Evolutionary conservation across 768 basidiomycete species (phyloP).

Genomic region (Tricholoma saponaceum): DNA sequence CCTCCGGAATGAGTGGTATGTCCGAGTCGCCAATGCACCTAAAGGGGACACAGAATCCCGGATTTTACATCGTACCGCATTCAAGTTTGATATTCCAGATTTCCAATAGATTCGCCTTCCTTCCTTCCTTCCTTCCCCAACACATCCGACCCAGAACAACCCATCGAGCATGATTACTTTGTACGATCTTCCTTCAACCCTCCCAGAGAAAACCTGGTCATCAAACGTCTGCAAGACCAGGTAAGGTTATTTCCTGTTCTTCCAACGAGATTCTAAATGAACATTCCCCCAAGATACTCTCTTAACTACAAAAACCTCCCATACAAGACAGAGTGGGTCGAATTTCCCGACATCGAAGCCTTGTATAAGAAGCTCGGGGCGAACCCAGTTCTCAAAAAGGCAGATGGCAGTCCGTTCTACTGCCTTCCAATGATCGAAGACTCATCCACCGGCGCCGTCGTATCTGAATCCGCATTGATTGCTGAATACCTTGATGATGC

Average conservation of each 20-base stretch:
- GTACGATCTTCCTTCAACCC: constrained; percentile 41
- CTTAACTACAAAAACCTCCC: constrained; percentile 22
- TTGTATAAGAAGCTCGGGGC: constrained; percentile 29
- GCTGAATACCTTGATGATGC: constrained; percentile 12
- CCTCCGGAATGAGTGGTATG: too few relatives aligned
- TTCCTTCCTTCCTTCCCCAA: too few relatives aligned
- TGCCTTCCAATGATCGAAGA: constrained; percentile 13
- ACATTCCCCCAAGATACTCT: background rate
- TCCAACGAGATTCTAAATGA: background rate
- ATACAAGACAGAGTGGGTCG: constrained; percentile 37
- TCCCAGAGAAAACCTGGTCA: constrained; percentile 30
- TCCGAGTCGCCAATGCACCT: too few relatives aligned
- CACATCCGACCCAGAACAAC: too few relatives aligned
- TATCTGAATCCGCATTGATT: constrained; percentile 13
- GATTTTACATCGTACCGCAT: too few relatives aligned
- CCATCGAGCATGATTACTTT: constrained; percentile 22
- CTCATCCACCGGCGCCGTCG: constrained; percentile 9
- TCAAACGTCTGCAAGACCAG: constrained; percentile 44
- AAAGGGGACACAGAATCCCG: too few relatives aligned
- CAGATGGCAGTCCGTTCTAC: constrained; percentile 11
- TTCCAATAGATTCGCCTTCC: too few relatives aligned
- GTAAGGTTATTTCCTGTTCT: constrained; percentile 14
- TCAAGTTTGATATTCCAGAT: too few relatives aligned
- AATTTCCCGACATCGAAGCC: constrained; percentile 36
- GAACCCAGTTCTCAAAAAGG: constrained; percentile 17